Conservation (phyloP, 768 basidiomycete genomes). For the Cyathus striatus region DNA sequence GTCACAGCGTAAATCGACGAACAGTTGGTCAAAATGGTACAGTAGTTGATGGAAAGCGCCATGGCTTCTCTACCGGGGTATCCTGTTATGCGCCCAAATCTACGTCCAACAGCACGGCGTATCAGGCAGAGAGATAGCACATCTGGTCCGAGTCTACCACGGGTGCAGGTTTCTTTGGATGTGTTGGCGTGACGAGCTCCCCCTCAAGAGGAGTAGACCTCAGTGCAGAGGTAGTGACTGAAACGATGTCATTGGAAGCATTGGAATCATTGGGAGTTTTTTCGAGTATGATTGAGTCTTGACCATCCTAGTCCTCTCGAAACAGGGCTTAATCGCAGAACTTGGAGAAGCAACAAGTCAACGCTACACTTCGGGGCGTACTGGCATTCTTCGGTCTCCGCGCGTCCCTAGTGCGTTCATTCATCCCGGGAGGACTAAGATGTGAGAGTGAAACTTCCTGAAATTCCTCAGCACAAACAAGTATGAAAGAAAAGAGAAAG, state of each 20-base stretch:
- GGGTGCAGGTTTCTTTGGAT: no score
- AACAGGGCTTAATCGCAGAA: constrained; percentile 11
- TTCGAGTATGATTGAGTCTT: no score
- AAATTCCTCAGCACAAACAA: constrained; percentile 66
- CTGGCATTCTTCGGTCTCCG: constrained; percentile 35
- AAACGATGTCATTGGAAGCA: no score
- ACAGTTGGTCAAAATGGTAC: no score
- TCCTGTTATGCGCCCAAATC: constrained; percentile 59
- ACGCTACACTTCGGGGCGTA: not conserved
- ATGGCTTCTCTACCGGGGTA: constrained; percentile 84
- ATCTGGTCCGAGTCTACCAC: no score
- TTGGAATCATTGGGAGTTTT: no score
- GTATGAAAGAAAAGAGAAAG: no score
- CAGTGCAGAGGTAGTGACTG: no score
- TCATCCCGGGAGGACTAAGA: constrained; percentile 38
- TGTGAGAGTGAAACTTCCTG: constrained; percentile 66
- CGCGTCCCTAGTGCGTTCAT: constrained; percentile 62
- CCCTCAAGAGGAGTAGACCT: no score
- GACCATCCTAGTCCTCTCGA: no score
- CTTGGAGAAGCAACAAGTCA: not conserved
- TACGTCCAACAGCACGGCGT: constrained; percentile 51
- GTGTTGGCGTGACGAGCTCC: no score
- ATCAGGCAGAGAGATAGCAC: constrained; percentile 58
- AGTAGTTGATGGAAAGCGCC: constrained; percentile 53
- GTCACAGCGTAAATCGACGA: no score